Base-by-base conservation (phyloP, 192 early-diverging fungal genomes). In the Spizellomyces punctatus region DNA sequence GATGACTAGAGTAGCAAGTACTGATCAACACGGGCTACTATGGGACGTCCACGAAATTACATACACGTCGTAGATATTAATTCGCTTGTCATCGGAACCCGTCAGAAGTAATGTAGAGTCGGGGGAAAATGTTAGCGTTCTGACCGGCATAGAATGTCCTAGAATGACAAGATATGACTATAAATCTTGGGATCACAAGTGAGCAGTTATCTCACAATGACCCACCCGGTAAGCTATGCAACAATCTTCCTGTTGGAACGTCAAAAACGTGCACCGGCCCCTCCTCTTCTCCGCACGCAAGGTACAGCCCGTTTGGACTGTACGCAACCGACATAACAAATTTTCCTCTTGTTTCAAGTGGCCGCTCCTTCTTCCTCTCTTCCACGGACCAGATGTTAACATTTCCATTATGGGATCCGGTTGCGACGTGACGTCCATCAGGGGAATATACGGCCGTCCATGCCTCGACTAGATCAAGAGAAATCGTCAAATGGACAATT, bases 291-390 rank as follows among this genome's bases (percentile, higher is more conserved):
- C 92, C 91, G 63, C 87, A 82, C 5, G 92, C 92, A 14, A 94
- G 58, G 64, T 86, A 86, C 63, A 87, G 84, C 17, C 92, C 92
- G 71, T 93, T 88, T 22, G 91, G 88, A 74, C 88, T 90, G 78
- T 90, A 93, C 22, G 92, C 92, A 41, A 91, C 76, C 56, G 83
- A 86, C 87, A 93, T 90, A n/a, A 91, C 76, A 66, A 94, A 95
- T 66, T 92, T 91, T 27, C 87, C 87, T 42, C 84, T 78, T 10
- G 90, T 92, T 43, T 89, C 82, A 36, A 94, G 83, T 0, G 80
- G 76, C 17, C 85, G 79, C 17, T 88, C 90, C 68, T 90, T 92
- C 52, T 83, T 82, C 10, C 90, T 86, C 9, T 81, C 86, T 59
- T 91, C 91, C 6, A 89, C 78, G 41, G 78, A 85, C 81, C 87